Conservation (phyloP, 2,329 filamentous ascomycete species). For the Graphium sp. region DNA sequence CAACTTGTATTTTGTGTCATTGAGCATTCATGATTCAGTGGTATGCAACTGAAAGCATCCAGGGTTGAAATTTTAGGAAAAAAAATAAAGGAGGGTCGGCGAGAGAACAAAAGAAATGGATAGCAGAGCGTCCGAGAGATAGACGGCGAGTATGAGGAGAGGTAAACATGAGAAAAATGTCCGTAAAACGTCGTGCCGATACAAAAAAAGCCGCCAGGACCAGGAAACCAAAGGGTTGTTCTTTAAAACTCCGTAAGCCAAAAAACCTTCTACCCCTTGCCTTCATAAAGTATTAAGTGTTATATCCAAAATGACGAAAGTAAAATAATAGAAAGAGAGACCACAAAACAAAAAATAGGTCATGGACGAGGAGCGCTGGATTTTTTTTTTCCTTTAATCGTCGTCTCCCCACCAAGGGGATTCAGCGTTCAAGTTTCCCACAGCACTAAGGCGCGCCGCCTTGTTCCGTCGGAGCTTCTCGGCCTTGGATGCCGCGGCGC, state of each 20-base stretch:
- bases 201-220: no score
- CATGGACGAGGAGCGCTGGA: neutral
- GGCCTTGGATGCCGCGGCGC: no score
- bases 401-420: conserved; percentile 24
- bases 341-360: neutral
- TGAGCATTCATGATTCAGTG: no score
- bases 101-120: neutral
- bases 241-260: no score
- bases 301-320: no score
- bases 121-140: neutral
- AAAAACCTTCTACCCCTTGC: no score
- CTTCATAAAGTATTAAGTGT: no score
- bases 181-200: conserved; percentile 1
- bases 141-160: neutral
- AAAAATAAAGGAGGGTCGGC: conserved; percentile 1
- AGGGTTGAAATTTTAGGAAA: neutral
- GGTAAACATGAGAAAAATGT: neutral
- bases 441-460: conserved; percentile 22
- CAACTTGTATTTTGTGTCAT: no score
- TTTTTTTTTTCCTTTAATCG: conserved; percentile 10
- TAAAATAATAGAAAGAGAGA: neutral
- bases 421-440: conserved; percentile 14
- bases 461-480: conserved; percentile 13
- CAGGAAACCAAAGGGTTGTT: no score
- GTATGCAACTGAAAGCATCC: neutral